Percentiles rank a stretch among this genome's conserved stretches.
Conservation (phyloP, 805 yeast species). For the Sugiyamaella valdiviana region DNA sequence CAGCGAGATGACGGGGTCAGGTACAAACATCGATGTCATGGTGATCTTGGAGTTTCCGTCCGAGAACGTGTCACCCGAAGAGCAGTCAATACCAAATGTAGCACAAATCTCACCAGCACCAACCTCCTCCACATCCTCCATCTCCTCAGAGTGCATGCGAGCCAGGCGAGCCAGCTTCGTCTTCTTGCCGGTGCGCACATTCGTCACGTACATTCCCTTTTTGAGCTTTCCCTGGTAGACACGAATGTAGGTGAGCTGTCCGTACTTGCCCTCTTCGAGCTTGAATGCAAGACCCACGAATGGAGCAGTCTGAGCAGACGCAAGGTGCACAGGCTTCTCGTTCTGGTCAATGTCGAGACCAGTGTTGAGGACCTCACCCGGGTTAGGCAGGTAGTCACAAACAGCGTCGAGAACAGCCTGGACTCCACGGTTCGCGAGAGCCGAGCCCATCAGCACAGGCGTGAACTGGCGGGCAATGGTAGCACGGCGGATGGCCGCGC, state of each 20-base stretch:
- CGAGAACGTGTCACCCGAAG: constrained; percentile 96
- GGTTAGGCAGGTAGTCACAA: constrained; percentile 92
- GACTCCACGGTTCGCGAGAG: constrained; percentile 91
- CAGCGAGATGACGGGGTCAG: constrained; percentile 95
- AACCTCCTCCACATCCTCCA: constrained; percentile 95
- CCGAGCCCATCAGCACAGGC: constrained; percentile 99
- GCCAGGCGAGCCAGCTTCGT: constrained; percentile 90
- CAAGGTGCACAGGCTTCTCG: constrained; percentile 64
- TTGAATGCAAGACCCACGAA: constrained; percentile 98
- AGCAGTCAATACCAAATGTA: constrained; percentile 97
- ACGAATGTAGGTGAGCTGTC: constrained; percentile 94
- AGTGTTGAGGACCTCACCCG: constrained; percentile 84
- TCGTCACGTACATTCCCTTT: constrained; percentile 84
- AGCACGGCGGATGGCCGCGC: constrained; percentile 84
- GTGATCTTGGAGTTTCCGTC: constrained; percentile 75
- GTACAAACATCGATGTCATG: constrained; percentile 97
- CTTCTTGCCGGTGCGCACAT: constrained; percentile 87
- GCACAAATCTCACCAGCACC: constrained; percentile 99
- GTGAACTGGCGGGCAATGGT: constrained; percentile 94
- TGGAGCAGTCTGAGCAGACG: constrained; percentile 68
- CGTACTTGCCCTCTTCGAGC: constrained; percentile 96
- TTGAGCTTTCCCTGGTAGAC: constrained; percentile 93
- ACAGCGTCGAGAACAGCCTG: constrained; percentile 96
- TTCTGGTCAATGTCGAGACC: constrained; percentile 66
- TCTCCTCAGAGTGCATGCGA: constrained; percentile 97